These are phyloP conservation scores for Colletotrichum endophyticum DNA, from an alignment of 2,329 filamentous ascomycete genomes.

Conservation along the genomic window DNA sequence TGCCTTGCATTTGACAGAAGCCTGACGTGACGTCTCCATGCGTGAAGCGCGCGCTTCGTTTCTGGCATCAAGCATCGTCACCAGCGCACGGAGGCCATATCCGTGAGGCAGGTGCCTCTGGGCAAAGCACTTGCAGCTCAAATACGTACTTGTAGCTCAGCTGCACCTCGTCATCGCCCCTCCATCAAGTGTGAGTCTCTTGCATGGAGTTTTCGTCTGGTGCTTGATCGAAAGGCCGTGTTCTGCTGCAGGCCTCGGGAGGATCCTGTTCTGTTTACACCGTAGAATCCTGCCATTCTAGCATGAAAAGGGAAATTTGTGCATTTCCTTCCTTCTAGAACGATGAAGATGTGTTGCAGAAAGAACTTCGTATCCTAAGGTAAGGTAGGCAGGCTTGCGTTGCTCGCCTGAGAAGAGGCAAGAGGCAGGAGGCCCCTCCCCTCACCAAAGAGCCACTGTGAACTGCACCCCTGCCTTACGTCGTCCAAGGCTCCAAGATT, in stretches of 20 bases:
- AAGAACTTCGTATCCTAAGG: neutral
- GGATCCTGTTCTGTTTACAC: neutral
- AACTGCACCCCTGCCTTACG: constrained; percentile 15
- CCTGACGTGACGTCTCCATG: neutral
- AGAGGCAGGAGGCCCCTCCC: constrained; percentile 3
- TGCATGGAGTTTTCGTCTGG: neutral
- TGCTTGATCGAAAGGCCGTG: neutral
- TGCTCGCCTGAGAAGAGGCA: neutral
- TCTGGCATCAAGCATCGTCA: neutral
- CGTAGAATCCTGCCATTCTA: neutral
- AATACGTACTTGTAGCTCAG: neutral
- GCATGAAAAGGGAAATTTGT: neutral
- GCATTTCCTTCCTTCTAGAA: neutral
- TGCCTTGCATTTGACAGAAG: neutral
- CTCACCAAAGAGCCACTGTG: neutral
- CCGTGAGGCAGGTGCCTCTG: neutral
- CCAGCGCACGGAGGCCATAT: neutral
- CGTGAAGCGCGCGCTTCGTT: neutral
- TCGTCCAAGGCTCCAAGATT: neutral
- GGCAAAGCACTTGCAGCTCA: neutral
- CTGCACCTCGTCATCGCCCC: neutral
- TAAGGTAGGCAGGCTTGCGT: neutral
- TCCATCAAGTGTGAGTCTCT: neutral
- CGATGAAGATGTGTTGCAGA: neutral
- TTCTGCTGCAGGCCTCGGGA: neutral